Conservation (phyloP, 2,329 filamentous ascomycete genomes). For the Plectosphaerella cucumerina region DNA sequence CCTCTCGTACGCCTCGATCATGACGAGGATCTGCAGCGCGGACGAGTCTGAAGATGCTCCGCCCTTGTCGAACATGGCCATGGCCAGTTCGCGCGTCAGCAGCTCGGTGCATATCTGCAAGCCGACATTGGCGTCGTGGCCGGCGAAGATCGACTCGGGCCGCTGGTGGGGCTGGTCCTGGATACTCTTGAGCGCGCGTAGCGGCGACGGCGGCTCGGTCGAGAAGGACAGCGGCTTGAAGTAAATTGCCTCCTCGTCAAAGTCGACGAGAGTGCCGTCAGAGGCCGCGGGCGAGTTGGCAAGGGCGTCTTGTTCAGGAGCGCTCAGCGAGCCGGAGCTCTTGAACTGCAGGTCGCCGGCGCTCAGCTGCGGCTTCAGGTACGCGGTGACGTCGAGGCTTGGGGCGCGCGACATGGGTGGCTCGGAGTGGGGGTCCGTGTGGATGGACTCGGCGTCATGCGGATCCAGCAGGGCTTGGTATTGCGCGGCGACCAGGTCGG, state of each 20-base stretch:
- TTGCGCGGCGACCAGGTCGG: slow-evolving; percentile 46
- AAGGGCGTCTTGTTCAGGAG: background rate
- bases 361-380: slow-evolving; percentile 10
- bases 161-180: slow-evolving; percentile 4
- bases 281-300: slow-evolving; percentile 33
- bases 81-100: slow-evolving; percentile 44
- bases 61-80: slow-evolving; percentile 27
- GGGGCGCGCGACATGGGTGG: slow-evolving; percentile 12
- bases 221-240: slow-evolving; percentile 41
- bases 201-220: slow-evolving; percentile 26
- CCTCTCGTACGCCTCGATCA: slow-evolving; percentile 56
- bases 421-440: slow-evolving; percentile 22
- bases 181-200: slow-evolving; percentile 10
- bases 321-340: background rate
- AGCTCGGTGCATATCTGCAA: slow-evolving; percentile 49
- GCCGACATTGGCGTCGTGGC: slow-evolving; percentile 29
- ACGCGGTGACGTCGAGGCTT: slow-evolving; percentile 5
- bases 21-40: slow-evolving; percentile 48
- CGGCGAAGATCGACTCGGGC: background rate
- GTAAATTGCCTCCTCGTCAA: slow-evolving; percentile 42
- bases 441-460: slow-evolving; percentile 28
- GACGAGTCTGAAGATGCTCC: slow-evolving; percentile 28
- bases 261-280: slow-evolving; percentile 40
- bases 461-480: slow-evolving; percentile 43
- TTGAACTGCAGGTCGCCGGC: slow-evolving; percentile 4